Base-by-base conservation (phyloP, 176 grass and related monocot genomes). In the Oryza punctata region DNA sequence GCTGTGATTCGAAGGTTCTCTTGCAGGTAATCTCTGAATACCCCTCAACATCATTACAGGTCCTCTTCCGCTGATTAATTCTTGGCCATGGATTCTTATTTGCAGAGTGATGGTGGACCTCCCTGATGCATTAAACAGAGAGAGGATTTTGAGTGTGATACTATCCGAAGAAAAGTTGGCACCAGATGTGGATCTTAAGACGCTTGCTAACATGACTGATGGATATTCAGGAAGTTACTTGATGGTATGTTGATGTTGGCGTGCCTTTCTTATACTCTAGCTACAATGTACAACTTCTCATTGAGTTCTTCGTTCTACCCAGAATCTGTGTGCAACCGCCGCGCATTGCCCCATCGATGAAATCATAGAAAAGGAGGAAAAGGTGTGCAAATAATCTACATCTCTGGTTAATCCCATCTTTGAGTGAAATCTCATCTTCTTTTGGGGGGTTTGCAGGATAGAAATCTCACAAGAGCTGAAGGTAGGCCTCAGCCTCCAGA, bases 151-250 rank as follows among this genome's bases (percentile, higher is more conserved):
- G 46, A 89, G 76, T 71, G 86, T 92, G 47, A 89, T 94, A 81
- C 82, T 97, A 41, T 85, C 83, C 61, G 87, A 94, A 78, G 94
- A 94, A 88, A 70, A 66, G 0, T 74, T 97, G 63, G 80, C 88
- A 29, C 13, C 80, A 57, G 81, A 89, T 89, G 83, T 94, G 21
- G 75, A 83, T 87, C 40, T 94, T 32, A 49, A 87, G 67, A 72
- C 23, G 7, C 57, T 94, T 87, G 90, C 94, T 47, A 94, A 87
- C 82, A 92, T 83, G n/a, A 91, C 94, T 67, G 86, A 91, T 75
- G 90, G 92, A 82, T 97, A 91, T 83, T 97, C 92, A 52, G 94
- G 92, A 77, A 94, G 92, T 78, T 92, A 97, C 70, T 86, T 97
- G 84, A 97, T 92, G 86, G 92, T 97, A 79, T 65, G 76, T 60